phyloP scores from a whole-genome alignment of 768 basidiomycete species.

The Suillus brevipes region DNA sequence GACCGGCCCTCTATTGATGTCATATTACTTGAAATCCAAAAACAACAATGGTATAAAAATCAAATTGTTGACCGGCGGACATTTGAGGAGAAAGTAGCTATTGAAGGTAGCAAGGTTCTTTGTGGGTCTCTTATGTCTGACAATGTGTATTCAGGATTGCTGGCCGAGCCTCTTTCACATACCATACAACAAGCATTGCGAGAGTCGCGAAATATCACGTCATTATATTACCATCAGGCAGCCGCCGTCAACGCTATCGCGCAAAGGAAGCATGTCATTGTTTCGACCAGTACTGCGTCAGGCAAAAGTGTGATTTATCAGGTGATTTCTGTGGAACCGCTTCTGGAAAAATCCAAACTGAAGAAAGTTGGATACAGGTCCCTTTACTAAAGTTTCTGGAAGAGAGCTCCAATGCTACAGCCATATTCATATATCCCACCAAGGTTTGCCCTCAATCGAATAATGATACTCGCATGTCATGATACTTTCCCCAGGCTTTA shows the following conservation, averaged over 20 bases:
- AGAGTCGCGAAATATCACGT: conserved; percentile 57
- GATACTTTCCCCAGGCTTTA: conserved; percentile 54
- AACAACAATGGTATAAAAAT: conserved; percentile 63
- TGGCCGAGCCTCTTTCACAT: conserved; percentile 60
- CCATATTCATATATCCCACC: conserved; percentile 87
- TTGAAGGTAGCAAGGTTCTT: conserved; percentile 42
- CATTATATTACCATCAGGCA: conserved; percentile 71
- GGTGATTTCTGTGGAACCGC: conserved; percentile 38
- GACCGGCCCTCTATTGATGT: conserved; percentile 57
- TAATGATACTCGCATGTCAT: neutral
- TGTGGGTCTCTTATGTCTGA: neutral
- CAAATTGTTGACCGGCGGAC: conserved; percentile 65
- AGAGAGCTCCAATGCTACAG: conserved; percentile 58
- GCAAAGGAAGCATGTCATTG: conserved; percentile 68
- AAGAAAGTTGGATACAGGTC: conserved; percentile 43
- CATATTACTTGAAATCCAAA: conserved; percentile 57
- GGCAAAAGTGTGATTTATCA: conserved; percentile 90
- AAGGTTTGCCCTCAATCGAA: conserved; percentile 48
- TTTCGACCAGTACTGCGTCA: conserved; percentile 88
- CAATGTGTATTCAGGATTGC: conserved; percentile 33
- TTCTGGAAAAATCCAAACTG: neutral
- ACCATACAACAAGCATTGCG: conserved; percentile 55
- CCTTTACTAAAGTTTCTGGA: conserved; percentile 70
- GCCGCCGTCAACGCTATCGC: conserved; percentile 66
- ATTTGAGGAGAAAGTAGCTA: conserved; percentile 51